Evolutionary conservation across 2,329 filamentous ascomycete species (phyloP), one percentile per base, ranked within the genome.

Genomic region (Aureobasidium vineae): DNA sequence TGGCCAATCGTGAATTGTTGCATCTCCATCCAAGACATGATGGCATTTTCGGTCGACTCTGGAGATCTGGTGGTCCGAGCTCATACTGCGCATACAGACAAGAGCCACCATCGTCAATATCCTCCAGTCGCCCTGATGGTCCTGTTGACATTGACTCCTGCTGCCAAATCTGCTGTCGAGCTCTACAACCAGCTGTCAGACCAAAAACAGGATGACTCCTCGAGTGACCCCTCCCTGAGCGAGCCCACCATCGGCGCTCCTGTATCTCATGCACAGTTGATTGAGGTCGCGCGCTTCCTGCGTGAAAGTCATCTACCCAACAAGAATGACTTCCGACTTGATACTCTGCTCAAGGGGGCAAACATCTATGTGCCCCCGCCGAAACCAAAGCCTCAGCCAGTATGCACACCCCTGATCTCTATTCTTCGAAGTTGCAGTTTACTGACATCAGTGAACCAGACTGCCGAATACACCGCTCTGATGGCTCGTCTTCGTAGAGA

Each of bases 401-500:
- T 94, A 80, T 69, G 86, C 15, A 53, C n/a, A 31, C 6, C 2
- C 52, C 41, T 13, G 3, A 13, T 6, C 5, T 26, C 19, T 5
- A 31, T 41, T 13, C 21, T 13, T 43, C 16, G 2, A n/a, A 38
- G 1, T 19, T 11, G 13, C 16, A 16, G 41, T 68, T 73, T 47
- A 72, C 53, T 33, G 45, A 31, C 26, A 28, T 16, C 26, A n/a
- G 8, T 16, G n/a, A 1, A 21, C 8, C 74, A 96, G 87, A 89
- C 89, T 0, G 81, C 87, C 8, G 90, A 96, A 78, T 98, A 94
- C 80, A 90, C 91, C 76, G 89, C 88, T 7, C 82, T 97, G 1
- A 98, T 98, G 92, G 87, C 88, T 28, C 87, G 89, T 19, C 86
- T 99, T 23, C 91, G 92, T 69, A 86, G 85, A 68, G 88, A 95